Conservation (phyloP, 768 basidiomycete species). For the Chalciporus piperatus region DNA sequence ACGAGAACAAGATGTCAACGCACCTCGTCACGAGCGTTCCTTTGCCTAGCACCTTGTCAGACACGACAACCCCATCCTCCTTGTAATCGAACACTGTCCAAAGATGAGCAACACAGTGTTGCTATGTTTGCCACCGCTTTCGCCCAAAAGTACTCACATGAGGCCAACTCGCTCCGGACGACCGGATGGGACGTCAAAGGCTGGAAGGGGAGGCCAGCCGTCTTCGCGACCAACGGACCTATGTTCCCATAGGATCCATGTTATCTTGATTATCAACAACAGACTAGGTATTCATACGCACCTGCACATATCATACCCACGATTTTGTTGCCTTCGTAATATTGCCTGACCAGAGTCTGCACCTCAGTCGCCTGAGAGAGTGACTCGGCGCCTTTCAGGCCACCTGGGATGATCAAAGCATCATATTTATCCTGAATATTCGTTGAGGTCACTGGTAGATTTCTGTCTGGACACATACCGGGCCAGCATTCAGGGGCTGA, state of each 20-base stretch:
- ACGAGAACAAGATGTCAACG: not conserved
- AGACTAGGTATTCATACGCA: constrained; percentile 24
- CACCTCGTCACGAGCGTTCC: constrained; percentile 77
- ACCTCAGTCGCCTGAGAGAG: constrained; percentile 59
- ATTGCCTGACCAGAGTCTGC: constrained; percentile 60
- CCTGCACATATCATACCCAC: constrained; percentile 90
- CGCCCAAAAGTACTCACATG: constrained; percentile 35
- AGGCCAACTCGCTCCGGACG: constrained; percentile 57
- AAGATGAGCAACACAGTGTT: not conserved
- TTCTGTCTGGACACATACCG: constrained; percentile 36
- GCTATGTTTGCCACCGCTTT: not conserved
- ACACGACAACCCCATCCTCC: constrained; percentile 72
- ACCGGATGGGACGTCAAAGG: constrained; percentile 78
- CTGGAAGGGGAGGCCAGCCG: constrained; percentile 57
- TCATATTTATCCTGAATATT: constrained; percentile 58
- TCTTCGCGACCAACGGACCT: constrained; percentile 72
- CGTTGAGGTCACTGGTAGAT: not conserved
- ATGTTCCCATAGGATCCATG: not conserved
- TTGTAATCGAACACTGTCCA: constrained; percentile 66
- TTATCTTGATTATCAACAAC: not conserved
- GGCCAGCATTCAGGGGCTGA: constrained; percentile 42
- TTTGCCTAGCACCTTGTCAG: constrained; percentile 30
- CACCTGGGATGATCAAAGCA: constrained; percentile 72
- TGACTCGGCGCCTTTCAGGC: constrained; percentile 73
- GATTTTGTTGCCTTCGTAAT: constrained; percentile 37